Evolutionary conservation across 768 basidiomycete species (phyloP), one percentile per base, ranked within the genome.

Genomic region (Wakefieldia striispora): DNA sequence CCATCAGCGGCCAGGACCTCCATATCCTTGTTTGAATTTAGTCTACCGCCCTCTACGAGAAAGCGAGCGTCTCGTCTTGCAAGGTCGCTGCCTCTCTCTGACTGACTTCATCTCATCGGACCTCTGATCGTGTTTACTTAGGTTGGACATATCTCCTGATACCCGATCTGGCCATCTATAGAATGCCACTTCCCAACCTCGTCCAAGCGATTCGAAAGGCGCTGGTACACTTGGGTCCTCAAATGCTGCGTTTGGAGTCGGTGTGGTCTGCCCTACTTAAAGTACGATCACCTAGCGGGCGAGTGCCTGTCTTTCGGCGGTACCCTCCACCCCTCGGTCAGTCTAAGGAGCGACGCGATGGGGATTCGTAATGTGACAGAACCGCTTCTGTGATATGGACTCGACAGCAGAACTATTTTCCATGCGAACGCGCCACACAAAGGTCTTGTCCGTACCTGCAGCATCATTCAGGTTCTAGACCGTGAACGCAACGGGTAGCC

Each of bases 91-190:
- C 19, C 8, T 43, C 16, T 19, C 36, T 36, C 36, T 2, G n/a
- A n/a, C n/a, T 8, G 23, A n/a, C 17, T 11, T 4, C 21, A 21
- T 29, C 23, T n/a, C 14, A 10, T 42, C 31, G 27, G 27, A 29
- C 27, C 2, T 40, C 49, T 59, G 9, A 54, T 29, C 37, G 11
- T 3, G 0, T 4, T 14, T 6, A 26, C 20, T 4, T 20, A 67
- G 67, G 43, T 31, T 67, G 67, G 66, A 60, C 63, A 33, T 68
- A 66, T 43, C 49, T 68, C 17, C 53, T 65, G 20, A 20, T 54
- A 14, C 67, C 67, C 17, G 35, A 45, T 26, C 51, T 66, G 24
- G n/a, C 55, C 42, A 40, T 57, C 2, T 69, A 65, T 42, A 67
- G 34, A 40, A 56, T 46, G 34, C 61, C 65, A 11, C 49, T 68